Percentiles rank a stretch among this genome's conserved stretches.
Evolutionary conservation across 2,329 filamentous ascomycete species (phyloP).

Genomic region (Verticillium dahliae): DNA sequence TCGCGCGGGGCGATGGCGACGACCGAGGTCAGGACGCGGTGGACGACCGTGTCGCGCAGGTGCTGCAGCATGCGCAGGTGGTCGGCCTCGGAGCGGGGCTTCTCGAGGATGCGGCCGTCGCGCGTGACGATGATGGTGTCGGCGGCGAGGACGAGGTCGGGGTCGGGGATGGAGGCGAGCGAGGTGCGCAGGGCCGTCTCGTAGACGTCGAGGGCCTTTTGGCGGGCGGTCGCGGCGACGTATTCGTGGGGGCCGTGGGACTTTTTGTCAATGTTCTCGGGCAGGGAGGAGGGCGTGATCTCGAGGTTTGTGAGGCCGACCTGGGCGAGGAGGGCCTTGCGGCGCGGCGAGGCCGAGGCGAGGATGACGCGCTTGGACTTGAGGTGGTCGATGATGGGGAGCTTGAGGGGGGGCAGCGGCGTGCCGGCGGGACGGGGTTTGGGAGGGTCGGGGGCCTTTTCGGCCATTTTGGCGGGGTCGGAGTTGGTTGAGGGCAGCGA

Average conservation of each 20-base stretch:
- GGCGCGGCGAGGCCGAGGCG: conserved; percentile 80
- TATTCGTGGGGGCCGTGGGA: conserved; percentile 78
- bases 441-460: conserved; percentile 3
- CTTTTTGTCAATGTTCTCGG: conserved; percentile 78
- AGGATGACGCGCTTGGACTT: conserved; percentile 78
- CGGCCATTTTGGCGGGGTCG: neutral
- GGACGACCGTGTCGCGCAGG: conserved; percentile 68
- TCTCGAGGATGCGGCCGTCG: conserved; percentile 77
- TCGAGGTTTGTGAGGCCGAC: conserved; percentile 77
- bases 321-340: conserved; percentile 73
- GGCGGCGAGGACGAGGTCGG: conserved; percentile 78
- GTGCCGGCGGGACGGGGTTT: conserved; percentile 29
- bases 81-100: conserved; percentile 74
- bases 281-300: conserved; percentile 73
- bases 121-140: conserved; percentile 83
- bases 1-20: conserved; percentile 76
- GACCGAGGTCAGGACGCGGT: conserved; percentile 82
- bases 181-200: conserved; percentile 34
- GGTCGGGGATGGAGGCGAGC: conserved; percentile 51
- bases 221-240: conserved; percentile 76
- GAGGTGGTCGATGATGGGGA: conserved; percentile 73
- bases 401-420: conserved; percentile 61
- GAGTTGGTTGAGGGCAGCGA: neutral
- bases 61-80: conserved; percentile 79
- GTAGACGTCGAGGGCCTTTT: conserved; percentile 75